Evolutionary conservation across 1,284 basidiomycete genomes (phyloP).

Genomic region (Heterobasidion occidentale): DNA sequence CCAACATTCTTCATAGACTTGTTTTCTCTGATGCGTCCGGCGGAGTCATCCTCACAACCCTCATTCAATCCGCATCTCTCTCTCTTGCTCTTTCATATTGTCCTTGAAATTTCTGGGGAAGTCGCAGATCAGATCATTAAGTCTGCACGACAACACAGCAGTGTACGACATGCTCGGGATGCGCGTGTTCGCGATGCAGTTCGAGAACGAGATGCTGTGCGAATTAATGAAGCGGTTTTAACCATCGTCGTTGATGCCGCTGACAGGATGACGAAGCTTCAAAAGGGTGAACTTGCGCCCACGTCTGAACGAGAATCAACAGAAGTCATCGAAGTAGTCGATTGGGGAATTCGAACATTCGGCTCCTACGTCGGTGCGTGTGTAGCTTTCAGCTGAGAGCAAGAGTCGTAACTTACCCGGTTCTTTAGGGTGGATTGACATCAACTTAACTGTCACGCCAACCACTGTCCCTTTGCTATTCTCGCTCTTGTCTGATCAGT

Average conservation of each 20-base stretch:
- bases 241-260: constrained; percentile 75
- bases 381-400: background rate
- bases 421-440: constrained; percentile 90
- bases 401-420: background rate
- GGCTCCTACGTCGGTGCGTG: constrained; percentile 90
- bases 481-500: constrained; percentile 75
- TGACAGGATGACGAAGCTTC: constrained; percentile 46
- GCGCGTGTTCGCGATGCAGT: constrained; percentile 83
- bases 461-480: constrained; percentile 85
- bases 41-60: constrained; percentile 43
- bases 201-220: constrained; percentile 79
- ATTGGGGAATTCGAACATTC: constrained; percentile 86
- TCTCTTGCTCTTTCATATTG: constrained; percentile 79
- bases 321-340: constrained; percentile 73
- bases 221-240: constrained; percentile 85
- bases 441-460: constrained; percentile 91
- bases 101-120: constrained; percentile 89
- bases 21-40: constrained; percentile 64
- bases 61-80: constrained; percentile 76
- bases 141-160: constrained; percentile 66
- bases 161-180: constrained; percentile 72
- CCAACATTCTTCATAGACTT: constrained; percentile 76
- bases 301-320: constrained; percentile 42
- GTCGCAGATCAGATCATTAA: constrained; percentile 89
- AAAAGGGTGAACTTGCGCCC: constrained; percentile 36